phyloP scores from a whole-genome alignment of 306 rosid species.

The Urtica urens region DNA sequence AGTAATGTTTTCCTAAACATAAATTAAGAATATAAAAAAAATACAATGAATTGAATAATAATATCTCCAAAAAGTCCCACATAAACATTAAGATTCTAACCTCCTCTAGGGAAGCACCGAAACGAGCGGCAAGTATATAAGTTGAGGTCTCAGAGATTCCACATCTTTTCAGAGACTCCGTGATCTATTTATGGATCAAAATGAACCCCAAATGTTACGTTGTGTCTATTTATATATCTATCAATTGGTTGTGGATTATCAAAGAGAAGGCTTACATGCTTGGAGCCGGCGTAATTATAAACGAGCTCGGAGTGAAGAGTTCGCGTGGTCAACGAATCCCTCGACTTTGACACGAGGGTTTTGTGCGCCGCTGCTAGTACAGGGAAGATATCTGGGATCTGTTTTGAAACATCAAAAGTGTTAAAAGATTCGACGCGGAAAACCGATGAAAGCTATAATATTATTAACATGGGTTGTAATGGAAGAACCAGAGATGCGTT shows the following conservation, averaged over 20 bases:
- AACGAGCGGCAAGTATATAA: constrained; percentile 67
- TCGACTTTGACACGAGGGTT: constrained; percentile 57
- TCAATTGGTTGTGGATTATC: not conserved
- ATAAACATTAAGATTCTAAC: constrained; percentile 24
- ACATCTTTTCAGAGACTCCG: constrained; percentile 82
- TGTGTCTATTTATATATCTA: no score
- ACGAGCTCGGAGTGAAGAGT: constrained; percentile 95
- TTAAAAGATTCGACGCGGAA: not conserved
- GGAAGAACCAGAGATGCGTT: constrained; percentile 63
- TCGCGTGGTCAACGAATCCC: constrained; percentile 67
- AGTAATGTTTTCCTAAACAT: no score
- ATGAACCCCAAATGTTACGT: no score
- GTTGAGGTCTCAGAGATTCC: constrained; percentile 67
- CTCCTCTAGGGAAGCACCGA: constrained; percentile 63
- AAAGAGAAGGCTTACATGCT: constrained; percentile 45
- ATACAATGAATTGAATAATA: no score
- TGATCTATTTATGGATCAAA: constrained; percentile 35
- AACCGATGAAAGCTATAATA: not conserved
- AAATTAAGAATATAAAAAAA: no score
- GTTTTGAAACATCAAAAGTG: constrained; percentile 23
- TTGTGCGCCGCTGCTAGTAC: constrained; percentile 74
- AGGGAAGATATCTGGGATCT: constrained; percentile 82
- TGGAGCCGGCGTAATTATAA: constrained; percentile 82
- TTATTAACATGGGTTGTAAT: no score
- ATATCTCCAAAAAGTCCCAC: not conserved